These are phyloP conservation scores for Kentomonas sorsogonicus DNA, from an alignment of 208 protist genomes.

Conservation along the genomic window DNA sequence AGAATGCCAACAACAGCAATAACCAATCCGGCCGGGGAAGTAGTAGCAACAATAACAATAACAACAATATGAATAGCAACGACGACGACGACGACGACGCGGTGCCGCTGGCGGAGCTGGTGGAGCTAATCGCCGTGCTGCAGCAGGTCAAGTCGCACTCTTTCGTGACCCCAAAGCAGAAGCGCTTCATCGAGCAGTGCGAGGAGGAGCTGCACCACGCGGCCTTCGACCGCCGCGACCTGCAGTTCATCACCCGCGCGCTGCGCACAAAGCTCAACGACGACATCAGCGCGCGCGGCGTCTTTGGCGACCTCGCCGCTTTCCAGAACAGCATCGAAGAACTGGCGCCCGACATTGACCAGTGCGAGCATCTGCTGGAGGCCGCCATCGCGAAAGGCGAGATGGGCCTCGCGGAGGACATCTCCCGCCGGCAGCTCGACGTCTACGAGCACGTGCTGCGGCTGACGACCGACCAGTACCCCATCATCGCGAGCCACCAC, in stretches of 20 bases:
- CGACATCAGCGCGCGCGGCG: constrained; percentile 68
- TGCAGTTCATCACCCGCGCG: constrained; percentile 79
- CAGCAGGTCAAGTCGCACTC: constrained; percentile 70
- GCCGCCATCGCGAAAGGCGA: constrained; percentile 83
- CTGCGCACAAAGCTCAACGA: constrained; percentile 79
- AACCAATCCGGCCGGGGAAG: too few relatives aligned
- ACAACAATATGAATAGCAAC: constrained; percentile 1
- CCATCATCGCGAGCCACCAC: constrained; percentile 78
- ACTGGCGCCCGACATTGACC: constrained; percentile 76
- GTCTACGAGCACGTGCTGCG: constrained; percentile 82
- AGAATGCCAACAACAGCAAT: too few relatives aligned
- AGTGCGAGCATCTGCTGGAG: constrained; percentile 87
- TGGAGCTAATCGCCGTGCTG: constrained; percentile 67
- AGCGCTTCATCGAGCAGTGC: constrained; percentile 74
- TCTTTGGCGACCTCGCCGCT: constrained; percentile 68
- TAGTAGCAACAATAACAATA: not conserved
- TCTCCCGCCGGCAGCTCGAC: constrained; percentile 76
- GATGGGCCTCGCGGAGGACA: constrained; percentile 86
- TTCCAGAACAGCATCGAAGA: constrained; percentile 85
- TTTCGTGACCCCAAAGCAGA: constrained; percentile 83
- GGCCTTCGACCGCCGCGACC: constrained; percentile 70
- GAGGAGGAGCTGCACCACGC: constrained; percentile 68
- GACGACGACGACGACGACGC: constrained; percentile 19
- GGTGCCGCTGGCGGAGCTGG: constrained; percentile 62
- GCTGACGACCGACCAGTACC: constrained; percentile 88